Percentiles rank a stretch among this genome's conserved stretches.
phyloP scores from a whole-genome alignment of 176 grass and related monocot genomes.

The Rhynchospora pubera region DNA sequence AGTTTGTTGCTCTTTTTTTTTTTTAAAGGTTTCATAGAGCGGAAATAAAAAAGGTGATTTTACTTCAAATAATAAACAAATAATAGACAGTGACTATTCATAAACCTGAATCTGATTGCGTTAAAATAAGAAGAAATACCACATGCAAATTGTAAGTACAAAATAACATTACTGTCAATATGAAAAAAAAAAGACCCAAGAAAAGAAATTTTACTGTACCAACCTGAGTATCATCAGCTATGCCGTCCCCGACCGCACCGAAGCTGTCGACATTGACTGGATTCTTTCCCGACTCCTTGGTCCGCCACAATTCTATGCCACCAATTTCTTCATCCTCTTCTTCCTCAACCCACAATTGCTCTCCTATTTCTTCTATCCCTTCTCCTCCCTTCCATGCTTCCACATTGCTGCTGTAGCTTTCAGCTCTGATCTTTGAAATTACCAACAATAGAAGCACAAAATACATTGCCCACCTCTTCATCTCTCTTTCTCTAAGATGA shows the following conservation, averaged over 20 bases:
- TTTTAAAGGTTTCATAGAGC: too few species aligned
- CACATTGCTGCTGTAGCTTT: background rate
- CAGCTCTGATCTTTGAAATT: slow-evolving; percentile 5
- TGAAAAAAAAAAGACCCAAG: background rate
- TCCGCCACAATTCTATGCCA: background rate
- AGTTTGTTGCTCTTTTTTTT: too few species aligned
- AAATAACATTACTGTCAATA: background rate
- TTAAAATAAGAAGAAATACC: background rate
- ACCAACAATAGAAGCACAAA: slow-evolving; percentile 12
- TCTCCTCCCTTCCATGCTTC: background rate
- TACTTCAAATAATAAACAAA: too few species aligned
- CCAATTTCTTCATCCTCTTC: background rate
- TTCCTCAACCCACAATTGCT: slow-evolving; percentile 25
- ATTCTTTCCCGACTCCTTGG: slow-evolving; percentile 23
- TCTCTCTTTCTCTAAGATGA: background rate
- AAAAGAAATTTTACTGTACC: background rate
- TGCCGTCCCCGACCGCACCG: slow-evolving; percentile 59
- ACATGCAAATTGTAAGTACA: background rate
- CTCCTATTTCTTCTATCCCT: background rate
- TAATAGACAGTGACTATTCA: background rate
- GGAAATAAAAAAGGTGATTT: background rate
- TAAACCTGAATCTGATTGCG: background rate
- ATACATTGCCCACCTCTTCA: background rate
- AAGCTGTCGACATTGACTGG: slow-evolving; percentile 76
- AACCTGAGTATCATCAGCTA: slow-evolving; percentile 76